Evolutionary conservation across 768 basidiomycete genomes (phyloP).

Genomic region (Tricholomella constricta): DNA sequence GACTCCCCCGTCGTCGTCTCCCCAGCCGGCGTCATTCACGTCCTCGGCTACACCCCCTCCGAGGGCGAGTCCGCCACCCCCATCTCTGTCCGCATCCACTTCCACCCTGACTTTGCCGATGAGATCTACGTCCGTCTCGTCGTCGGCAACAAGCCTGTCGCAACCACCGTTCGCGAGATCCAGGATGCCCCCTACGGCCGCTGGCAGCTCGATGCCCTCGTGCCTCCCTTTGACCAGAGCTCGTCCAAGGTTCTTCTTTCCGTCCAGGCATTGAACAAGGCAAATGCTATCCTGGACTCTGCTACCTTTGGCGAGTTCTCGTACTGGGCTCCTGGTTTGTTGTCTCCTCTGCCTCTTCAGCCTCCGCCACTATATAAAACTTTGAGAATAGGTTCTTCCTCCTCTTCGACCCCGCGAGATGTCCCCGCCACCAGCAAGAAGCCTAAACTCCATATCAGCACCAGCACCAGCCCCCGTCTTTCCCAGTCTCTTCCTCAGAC

Average conservation of each 20-base stretch:
- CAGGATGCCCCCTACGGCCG: conserved; percentile 47
- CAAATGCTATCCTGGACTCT: conserved; percentile 59
- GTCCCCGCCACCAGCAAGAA: conserved; percentile 21
- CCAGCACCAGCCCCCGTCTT: conserved; percentile 17
- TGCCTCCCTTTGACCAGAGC: conserved; percentile 53
- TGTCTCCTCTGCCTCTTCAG: conserved; percentile 13
- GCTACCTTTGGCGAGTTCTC: conserved; percentile 73
- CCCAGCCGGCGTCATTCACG: conserved; percentile 55
- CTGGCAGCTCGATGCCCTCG: conserved; percentile 68
- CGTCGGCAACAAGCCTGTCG: conserved; percentile 66
- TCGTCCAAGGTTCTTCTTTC: conserved; percentile 53
- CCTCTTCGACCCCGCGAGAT: conserved; percentile 6
- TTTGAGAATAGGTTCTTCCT: conserved; percentile 10
- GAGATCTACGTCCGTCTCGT: conserved; percentile 72
- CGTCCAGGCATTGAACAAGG: conserved; percentile 61
- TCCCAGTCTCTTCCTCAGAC: conserved; percentile 2
- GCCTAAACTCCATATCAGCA: conserved; percentile 34
- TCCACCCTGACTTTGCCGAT: conserved; percentile 50
- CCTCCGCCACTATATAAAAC: conserved; percentile 5
- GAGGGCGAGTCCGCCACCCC: conserved; percentile 65
- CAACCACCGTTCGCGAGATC: conserved; percentile 63
- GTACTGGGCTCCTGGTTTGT: conserved; percentile 53
- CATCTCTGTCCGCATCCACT: conserved; percentile 65
- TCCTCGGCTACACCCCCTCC: conserved; percentile 63
- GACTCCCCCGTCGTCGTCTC: conserved; percentile 42